These are phyloP conservation scores for Peribolospora baueri DNA, from an alignment of 768 basidiomycete species.

Conservation along the genomic window DNA sequence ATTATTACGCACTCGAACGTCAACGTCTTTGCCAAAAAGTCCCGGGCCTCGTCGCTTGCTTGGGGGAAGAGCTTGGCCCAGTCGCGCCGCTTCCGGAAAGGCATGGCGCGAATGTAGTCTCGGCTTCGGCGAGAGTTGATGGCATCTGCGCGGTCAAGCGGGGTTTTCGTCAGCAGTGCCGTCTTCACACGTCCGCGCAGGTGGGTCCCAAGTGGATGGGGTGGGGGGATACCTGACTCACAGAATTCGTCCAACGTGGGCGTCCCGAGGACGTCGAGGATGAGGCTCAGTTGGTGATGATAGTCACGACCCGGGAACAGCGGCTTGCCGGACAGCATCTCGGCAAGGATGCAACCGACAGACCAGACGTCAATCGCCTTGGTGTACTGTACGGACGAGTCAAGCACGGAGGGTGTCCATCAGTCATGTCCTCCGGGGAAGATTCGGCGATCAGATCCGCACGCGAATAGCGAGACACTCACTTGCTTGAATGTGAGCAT, in stretches of 20 bases:
- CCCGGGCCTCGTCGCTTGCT: slow-evolving; percentile 20
- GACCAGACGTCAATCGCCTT: slow-evolving; percentile 47
- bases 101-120: slow-evolving; percentile 69
- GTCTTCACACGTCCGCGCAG: neutral
- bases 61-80: slow-evolving; percentile 38
- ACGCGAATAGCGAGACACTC: neutral
- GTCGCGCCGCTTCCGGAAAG: slow-evolving; percentile 55
- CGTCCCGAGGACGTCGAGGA: slow-evolving; percentile 72
- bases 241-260: slow-evolving; percentile 13
- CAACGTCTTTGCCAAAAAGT: slow-evolving; percentile 53
- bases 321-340: slow-evolving; percentile 77
- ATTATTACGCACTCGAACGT: slow-evolving; percentile 32
- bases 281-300: slow-evolving; percentile 77
- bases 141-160: slow-evolving; percentile 82
- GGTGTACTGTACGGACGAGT: slow-evolving; percentile 20
- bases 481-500: slow-evolving; percentile 21
- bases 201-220: neutral
- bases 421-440: neutral
- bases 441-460: neutral
- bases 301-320: slow-evolving; percentile 86
- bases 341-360: slow-evolving; percentile 65
- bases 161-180: slow-evolving; percentile 27
- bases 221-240: neutral
- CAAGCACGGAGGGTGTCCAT: slow-evolving; percentile 1
- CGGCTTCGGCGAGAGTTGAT: slow-evolving; percentile 56